Evolutionary conservation across 257 asterid genomes (phyloP), one percentile per base, ranked within the genome.

Genomic region (Cinchona pubescens): DNA sequence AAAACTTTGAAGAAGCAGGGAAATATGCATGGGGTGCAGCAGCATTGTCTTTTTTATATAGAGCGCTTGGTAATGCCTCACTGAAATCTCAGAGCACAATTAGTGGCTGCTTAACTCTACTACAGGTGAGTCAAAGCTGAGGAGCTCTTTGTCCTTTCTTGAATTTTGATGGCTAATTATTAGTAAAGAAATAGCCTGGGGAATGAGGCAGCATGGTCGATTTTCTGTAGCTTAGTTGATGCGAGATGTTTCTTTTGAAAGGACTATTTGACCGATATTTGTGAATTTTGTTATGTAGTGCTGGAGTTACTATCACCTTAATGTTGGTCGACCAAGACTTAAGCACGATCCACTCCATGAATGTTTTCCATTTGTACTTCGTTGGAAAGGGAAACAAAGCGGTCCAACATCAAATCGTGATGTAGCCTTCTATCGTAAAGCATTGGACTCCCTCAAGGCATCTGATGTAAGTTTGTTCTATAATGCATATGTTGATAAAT

Each of bases 1-100:
- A 90, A 85, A 79, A 90, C 84, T 95, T 95, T 76, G 93, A 91
- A 48, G 96, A 84, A 71, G 94, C 97, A 62, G 99, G 97, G 76
- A 91, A 84, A 71, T 95, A 91, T 79, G 98, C 98, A 11, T 95
- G 99, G 99, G 99, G 98, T 69, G 96, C 99, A 27, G 97, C 93
- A 19, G 89, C 99, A 2, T 78, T 95, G 75, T 87, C 98, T 14
- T 95, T 95, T 87, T 84, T 95, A 80, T 95, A 92, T 72, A 91
- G 98, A 80, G 93, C 99, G 30, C 96, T 92, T 21, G 97, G 98
- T 74, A 95, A 93, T 84, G 99, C 99, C 55, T 88, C 96, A 64
- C 96, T 92, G 45, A 85, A 92, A 85, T 87, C 98, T 59, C 99
- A 95, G 81, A 86, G 97, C 89, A 95, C 98, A 15, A 88, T 95